Percentiles rank a stretch among this genome's conserved stretches.
These are phyloP conservation scores for Cordyceps militaris DNA, from an alignment of 2,329 filamentous ascomycete species.

Conservation along the genomic window DNA sequence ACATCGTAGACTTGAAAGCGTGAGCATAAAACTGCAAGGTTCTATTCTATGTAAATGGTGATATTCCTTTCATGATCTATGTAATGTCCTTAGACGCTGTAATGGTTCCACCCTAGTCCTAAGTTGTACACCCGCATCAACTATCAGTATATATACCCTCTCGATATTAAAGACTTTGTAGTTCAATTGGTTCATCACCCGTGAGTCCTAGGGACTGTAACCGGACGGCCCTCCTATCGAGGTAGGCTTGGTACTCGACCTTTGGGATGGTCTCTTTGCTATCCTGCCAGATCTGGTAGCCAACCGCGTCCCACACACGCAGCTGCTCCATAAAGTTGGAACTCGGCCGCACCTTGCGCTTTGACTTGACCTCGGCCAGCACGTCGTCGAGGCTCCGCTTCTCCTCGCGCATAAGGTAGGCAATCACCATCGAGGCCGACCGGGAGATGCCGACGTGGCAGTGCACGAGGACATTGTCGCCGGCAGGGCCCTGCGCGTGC, in stretches of 20 bases:
- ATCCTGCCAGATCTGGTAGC: constrained; percentile 25
- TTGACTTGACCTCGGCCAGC: constrained; percentile 18
- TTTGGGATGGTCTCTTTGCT: constrained; percentile 21
- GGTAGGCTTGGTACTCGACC: not conserved
- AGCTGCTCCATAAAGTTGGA: constrained; percentile 26
- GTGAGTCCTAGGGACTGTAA: not conserved
- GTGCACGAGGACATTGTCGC: constrained; percentile 23
- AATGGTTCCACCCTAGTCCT: no score
- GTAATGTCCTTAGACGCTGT: no score
- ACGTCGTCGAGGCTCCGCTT: constrained; percentile 14
- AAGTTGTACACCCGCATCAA: no score
- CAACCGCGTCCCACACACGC: constrained; percentile 25
- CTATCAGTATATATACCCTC: no score
- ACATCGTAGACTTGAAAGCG: no score
- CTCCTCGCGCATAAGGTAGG: constrained; percentile 27
- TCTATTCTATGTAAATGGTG: no score
- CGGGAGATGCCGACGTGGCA: constrained; percentile 29
- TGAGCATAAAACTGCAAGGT: no score
- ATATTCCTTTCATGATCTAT: no score
- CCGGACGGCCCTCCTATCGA: not conserved
- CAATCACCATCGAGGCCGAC: constrained; percentile 24
- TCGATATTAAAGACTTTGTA: not conserved
- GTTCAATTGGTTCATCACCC: not conserved
- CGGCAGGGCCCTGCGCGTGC: not conserved
- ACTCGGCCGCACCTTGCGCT: constrained; percentile 22